Conservation (phyloP, 2,329 filamentous ascomycete species). For the Pyricularia pennisetigena region DNA sequence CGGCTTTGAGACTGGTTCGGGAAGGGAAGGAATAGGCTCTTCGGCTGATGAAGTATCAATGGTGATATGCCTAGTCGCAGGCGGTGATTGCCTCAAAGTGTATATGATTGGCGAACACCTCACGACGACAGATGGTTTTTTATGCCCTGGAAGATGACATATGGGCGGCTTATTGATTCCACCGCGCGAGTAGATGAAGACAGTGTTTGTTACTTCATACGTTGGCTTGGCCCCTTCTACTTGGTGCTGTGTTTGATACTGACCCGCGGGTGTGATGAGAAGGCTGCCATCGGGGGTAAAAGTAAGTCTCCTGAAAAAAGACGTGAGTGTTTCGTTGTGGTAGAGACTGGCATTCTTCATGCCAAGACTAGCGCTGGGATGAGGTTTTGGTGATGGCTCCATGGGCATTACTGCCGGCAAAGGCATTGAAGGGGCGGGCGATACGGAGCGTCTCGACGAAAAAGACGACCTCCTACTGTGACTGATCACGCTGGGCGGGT, state of each 20-base stretch:
- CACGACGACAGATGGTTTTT: slow-evolving; percentile 94
- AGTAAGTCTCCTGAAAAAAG: slow-evolving; percentile 87
- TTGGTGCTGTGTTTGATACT: slow-evolving; percentile 77
- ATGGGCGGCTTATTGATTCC: slow-evolving; percentile 96
- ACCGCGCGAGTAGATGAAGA: slow-evolving; percentile 94
- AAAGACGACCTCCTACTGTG: slow-evolving; percentile 95
- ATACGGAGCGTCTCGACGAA: slow-evolving; percentile 76
- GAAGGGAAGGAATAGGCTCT: slow-evolving; percentile 72
- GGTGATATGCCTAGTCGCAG: slow-evolving; percentile 76
- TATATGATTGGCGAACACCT: slow-evolving; percentile 90
- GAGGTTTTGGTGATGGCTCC: slow-evolving; percentile 77
- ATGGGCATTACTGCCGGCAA: slow-evolving; percentile 92
- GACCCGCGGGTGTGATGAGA: slow-evolving; percentile 86
- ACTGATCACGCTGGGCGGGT: slow-evolving; percentile 79
- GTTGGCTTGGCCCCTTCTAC: slow-evolving; percentile 53
- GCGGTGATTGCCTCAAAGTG: slow-evolving; percentile 58
- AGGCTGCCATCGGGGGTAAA: slow-evolving; percentile 95
- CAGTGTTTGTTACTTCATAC: slow-evolving; percentile 90
- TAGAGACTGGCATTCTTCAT: slow-evolving; percentile 85
- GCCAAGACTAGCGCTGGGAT: slow-evolving; percentile 44
- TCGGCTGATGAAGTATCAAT: slow-evolving; percentile 88
- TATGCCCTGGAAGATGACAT: slow-evolving; percentile 90
- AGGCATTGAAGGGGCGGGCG: slow-evolving; percentile 87
- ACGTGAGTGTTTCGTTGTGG: slow-evolving; percentile 92
- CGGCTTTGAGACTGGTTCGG: slow-evolving; percentile 67